Conservation (phyloP, 305 asterid species). For the Petunia hybrid region DNA sequence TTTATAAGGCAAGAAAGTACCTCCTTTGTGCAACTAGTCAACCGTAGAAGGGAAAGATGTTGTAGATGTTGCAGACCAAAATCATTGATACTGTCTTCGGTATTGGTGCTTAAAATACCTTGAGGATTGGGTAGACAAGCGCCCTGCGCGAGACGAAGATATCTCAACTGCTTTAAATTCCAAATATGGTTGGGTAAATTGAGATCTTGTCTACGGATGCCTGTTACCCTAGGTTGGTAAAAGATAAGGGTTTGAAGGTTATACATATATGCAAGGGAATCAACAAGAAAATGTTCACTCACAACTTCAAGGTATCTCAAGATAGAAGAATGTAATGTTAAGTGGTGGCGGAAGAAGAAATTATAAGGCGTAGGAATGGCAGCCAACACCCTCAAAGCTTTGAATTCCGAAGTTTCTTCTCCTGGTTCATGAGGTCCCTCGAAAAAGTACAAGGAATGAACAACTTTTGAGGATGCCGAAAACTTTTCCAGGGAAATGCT, state of each 20-base stretch:
- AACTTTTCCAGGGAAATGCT: not conserved
- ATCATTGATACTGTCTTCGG: no score
- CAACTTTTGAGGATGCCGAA: not conserved
- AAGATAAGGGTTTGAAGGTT: conserved; percentile 28
- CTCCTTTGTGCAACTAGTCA: not conserved
- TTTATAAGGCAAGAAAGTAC: not conserved
- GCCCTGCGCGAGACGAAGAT: conserved; percentile 7
- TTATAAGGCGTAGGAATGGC: not conserved
- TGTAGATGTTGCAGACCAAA: not conserved
- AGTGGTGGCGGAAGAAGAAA: not conserved
- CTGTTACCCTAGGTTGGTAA: not conserved
- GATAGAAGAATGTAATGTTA: not conserved
- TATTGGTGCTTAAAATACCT: not conserved
- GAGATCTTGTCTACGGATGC: no score
- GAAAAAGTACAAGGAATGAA: not conserved
- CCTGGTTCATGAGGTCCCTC: not conserved
- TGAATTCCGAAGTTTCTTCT: not conserved
- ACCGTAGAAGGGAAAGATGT: not conserved
- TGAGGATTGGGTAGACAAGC: not conserved
- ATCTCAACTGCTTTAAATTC: conserved; percentile 3
- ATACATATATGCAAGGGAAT: conserved; percentile 15
- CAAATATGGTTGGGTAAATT: not conserved
- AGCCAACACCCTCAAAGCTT: conserved; percentile 29
- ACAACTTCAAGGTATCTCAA: not conserved
- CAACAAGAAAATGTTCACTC: not conserved